A percentile compares a stretch with the other conserved stretches of the same genome.
phyloP scores from a whole-genome alignment of 1,139 yeast species.

The Saccharomycopsis crataegensis region DNA sequence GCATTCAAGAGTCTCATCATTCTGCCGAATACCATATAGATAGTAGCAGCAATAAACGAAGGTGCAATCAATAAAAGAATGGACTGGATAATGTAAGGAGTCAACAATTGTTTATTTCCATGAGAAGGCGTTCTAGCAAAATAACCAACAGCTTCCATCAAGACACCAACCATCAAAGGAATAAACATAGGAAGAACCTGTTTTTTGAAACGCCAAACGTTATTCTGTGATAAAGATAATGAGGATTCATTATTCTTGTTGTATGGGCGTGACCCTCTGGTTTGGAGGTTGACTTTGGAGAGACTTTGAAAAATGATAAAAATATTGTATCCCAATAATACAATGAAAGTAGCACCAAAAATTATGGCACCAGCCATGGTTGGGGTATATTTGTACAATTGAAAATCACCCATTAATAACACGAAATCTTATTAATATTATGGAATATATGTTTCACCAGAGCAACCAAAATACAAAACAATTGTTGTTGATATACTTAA shows the following conservation, averaged over 20 bases:
- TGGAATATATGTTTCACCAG: not conserved
- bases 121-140: slow-evolving; percentile 28
- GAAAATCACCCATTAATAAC: not conserved
- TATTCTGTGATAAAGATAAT: not conserved
- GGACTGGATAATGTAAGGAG: slow-evolving; percentile 32
- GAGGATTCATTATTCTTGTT: not conserved
- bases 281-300: not conserved
- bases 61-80: slow-evolving; percentile 37
- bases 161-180: slow-evolving; percentile 25
- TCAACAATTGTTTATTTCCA: slow-evolving; percentile 21
- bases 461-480: not conserved
- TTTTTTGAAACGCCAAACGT: not conserved
- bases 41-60: slow-evolving; percentile 37
- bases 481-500: not conserved
- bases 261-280: not conserved
- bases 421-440: not conserved
- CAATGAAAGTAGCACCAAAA: not conserved
- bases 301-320: slow-evolving; percentile 2
- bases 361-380: slow-evolving; percentile 1
- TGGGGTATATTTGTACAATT: slow-evolving; percentile 1
- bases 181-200: slow-evolving; percentile 5
- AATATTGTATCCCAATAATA: not conserved
- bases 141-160: slow-evolving; percentile 33
- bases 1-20: slow-evolving; percentile 28
- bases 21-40: slow-evolving; percentile 39